phyloP scores from a whole-genome alignment of 192 early-diverging fungal species.

The Coemansia sp. region DNA sequence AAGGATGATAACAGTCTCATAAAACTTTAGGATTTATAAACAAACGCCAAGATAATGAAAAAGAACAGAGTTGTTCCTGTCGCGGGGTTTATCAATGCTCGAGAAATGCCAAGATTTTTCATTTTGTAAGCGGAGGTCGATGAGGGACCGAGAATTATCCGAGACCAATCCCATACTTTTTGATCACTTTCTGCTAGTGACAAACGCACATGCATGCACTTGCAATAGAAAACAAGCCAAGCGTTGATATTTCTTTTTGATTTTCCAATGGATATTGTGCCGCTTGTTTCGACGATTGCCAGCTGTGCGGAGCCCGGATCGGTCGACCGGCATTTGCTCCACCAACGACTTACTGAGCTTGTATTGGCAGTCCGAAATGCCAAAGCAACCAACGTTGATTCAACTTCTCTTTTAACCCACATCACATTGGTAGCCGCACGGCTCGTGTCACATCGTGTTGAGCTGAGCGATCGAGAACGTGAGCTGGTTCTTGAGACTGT shows the following conservation, averaged over 20 bases:
- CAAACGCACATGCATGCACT: too few relatives aligned
- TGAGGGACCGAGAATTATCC: too few relatives aligned
- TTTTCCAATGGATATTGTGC: constrained; percentile 26
- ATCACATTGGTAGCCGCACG: constrained; percentile 22
- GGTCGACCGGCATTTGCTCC: constrained; percentile 7
- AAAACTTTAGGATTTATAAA: too few relatives aligned
- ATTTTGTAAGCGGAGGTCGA: too few relatives aligned
- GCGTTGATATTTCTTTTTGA: constrained; percentile 6
- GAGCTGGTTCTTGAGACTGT: constrained; percentile 25
- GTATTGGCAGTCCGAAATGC: not conserved
- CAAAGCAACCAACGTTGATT: constrained; percentile 24
- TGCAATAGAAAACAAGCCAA: too few relatives aligned
- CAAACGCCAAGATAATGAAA: too few relatives aligned
- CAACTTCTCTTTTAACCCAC: constrained; percentile 26
- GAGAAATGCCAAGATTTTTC: too few relatives aligned
- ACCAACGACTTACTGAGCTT: constrained; percentile 14
- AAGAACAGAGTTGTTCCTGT: too few relatives aligned
- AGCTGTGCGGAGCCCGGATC: constrained; percentile 16
- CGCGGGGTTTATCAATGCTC: too few relatives aligned
- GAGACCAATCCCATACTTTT: too few relatives aligned
- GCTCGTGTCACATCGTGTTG: constrained; percentile 7
- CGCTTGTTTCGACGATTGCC: constrained; percentile 11
- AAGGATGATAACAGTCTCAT: not conserved
- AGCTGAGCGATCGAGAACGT: constrained; percentile 27
- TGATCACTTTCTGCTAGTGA: too few relatives aligned